A percentile compares a stretch with the other conserved stretches of the same genome.
Conservation (phyloP, 2,329 filamentous ascomycete species). For the Aureobasidium sp. region DNA sequence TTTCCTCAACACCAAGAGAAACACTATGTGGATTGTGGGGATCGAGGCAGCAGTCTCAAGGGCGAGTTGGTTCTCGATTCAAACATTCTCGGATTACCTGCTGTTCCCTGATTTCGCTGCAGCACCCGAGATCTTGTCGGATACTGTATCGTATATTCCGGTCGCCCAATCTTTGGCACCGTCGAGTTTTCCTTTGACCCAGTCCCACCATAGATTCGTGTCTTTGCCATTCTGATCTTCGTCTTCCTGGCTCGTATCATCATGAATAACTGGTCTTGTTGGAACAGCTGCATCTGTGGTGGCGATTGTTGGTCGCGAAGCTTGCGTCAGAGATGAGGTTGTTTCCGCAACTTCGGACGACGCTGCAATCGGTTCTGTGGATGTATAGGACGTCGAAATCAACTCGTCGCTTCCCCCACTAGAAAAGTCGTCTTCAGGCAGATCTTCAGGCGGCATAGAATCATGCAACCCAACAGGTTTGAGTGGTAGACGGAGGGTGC, state of each 20-base stretch:
- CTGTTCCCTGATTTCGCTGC: not conserved
- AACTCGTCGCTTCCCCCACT: not conserved
- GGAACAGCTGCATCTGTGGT: not conserved
- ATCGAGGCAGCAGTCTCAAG: not conserved
- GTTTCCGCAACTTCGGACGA: not conserved
- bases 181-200: conserved; percentile 28
- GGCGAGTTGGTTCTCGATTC: not conserved
- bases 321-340: not conserved
- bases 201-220: conserved; percentile 25
- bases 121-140: conserved; percentile 6
- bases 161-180: conserved; percentile 28
- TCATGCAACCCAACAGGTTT: conserved; percentile 55
- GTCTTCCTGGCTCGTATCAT: conserved; percentile 16
- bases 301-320: not conserved
- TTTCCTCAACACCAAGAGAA: not conserved
- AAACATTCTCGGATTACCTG: not conserved
- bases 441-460: conserved; percentile 18
- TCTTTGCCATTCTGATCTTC: conserved; percentile 20
- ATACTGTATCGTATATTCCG: conserved; percentile 19
- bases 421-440: not conserved
- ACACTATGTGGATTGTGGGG: not conserved
- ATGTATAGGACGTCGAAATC: no score
- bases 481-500: conserved; percentile 69
- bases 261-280: conserved; percentile 12
- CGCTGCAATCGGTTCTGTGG: not conserved